Conservation (phyloP, 176 grass and related monocot genomes). For the Juncus effusus region DNA sequence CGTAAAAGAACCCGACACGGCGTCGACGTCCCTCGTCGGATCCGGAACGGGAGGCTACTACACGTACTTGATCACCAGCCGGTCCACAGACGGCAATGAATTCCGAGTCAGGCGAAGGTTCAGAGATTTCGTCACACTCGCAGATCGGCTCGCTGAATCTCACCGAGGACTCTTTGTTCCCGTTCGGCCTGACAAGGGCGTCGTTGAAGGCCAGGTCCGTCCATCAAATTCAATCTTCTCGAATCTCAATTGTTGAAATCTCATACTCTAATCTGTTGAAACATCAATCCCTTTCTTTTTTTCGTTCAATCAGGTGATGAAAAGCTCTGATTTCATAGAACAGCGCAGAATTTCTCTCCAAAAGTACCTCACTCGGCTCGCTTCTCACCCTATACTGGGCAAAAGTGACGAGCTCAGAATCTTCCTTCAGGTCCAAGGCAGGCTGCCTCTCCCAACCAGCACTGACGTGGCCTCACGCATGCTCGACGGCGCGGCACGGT, state of each 20-base stretch:
- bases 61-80: conserved; percentile 74
- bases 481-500: conserved; percentile 72
- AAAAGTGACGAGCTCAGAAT: conserved; percentile 78
- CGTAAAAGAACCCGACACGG: conserved; percentile 51
- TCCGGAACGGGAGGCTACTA: conserved; percentile 56
- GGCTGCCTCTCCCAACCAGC: conserved; percentile 66
- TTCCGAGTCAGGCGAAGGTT: conserved; percentile 68
- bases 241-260: too few relatives aligned
- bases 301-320: conserved; percentile 57
- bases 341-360: conserved; percentile 66
- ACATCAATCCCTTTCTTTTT: too few relatives aligned
- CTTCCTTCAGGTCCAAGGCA: conserved; percentile 84
- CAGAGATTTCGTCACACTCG: conserved; percentile 90
- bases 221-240: too few relatives aligned
- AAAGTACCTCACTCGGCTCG: conserved; percentile 72
- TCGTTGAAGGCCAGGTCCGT: conserved; percentile 66
- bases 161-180: conserved; percentile 82
- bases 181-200: conserved; percentile 85
- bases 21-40: conserved; percentile 60
- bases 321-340: conserved; percentile 77
- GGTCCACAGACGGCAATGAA: conserved; percentile 34
- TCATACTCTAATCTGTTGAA: too few relatives aligned
- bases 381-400: conserved; percentile 71
- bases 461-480: conserved; percentile 86
- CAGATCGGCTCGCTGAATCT: conserved; percentile 80